phyloP scores from a whole-genome alignment of 306 rosid genomes.

The Lathyrus tuberosus region DNA sequence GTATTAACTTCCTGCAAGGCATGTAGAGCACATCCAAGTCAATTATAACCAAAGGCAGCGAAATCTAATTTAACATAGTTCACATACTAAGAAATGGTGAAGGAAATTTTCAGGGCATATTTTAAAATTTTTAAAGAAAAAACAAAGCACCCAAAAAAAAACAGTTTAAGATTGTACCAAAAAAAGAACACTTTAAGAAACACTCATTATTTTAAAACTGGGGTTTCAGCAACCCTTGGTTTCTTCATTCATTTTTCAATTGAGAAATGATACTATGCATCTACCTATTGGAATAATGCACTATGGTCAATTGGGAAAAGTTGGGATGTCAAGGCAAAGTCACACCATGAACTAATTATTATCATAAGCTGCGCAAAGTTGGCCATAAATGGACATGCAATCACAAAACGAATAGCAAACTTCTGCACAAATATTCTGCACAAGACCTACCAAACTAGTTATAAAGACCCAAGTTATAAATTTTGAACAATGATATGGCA shows the following conservation, averaged over 20 bases:
- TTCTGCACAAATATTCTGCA: no score
- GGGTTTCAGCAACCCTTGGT: slow-evolving; percentile 8
- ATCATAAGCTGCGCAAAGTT: background rate
- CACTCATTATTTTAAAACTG: background rate
- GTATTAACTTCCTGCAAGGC: slow-evolving; percentile 69
- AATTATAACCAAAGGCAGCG: slow-evolving; percentile 13
- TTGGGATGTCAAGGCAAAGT: slow-evolving; percentile 20
- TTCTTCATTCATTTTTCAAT: slow-evolving; percentile 3
- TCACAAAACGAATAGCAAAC: no score
- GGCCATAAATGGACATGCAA: slow-evolving; percentile 12
- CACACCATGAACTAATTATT: slow-evolving; percentile 5
- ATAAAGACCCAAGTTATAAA: no score
- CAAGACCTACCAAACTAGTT: no score
- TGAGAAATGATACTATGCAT: slow-evolving; percentile 12
- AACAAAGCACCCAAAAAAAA: no score
- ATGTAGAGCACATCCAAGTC: slow-evolving; percentile 31
- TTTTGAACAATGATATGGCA: no score
- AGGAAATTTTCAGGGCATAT: slow-evolving; percentile 7
- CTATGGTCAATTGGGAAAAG: slow-evolving; percentile 20
- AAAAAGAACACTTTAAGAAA: background rate
- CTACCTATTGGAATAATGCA: background rate
- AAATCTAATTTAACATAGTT: slow-evolving; percentile 26
- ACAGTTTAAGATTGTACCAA: no score
- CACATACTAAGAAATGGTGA: slow-evolving; percentile 26
- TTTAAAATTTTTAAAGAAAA: no score